Conservation (phyloP, 2,329 filamentous ascomycete species). For the Colletotrichum incanum region DNA sequence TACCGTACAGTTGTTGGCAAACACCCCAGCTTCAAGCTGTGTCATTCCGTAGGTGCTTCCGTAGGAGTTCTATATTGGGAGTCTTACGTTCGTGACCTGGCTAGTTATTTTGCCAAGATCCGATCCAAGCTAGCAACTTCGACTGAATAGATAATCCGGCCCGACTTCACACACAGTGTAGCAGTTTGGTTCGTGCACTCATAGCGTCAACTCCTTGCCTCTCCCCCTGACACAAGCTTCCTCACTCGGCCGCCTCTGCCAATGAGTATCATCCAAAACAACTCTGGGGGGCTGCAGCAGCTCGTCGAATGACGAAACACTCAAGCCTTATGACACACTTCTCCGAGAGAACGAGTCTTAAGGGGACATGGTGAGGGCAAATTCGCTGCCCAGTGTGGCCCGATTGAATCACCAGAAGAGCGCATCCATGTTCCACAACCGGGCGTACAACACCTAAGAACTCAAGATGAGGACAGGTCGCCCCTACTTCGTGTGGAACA, state of each 20-base stretch:
- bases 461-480: conserved; percentile 19
- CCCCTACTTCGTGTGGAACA: conserved; percentile 23
- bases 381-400: neutral
- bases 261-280: too few species aligned
- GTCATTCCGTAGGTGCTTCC: neutral
- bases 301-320: neutral
- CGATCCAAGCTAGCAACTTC: neutral
- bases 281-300: neutral
- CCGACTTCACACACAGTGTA: conserved; percentile 17
- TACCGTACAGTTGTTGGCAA: neutral
- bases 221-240: neutral
- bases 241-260: too few species aligned
- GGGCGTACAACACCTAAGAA: conserved; percentile 19
- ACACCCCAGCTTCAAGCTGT: neutral
- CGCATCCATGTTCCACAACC: conserved; percentile 17
- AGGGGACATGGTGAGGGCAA: neutral
- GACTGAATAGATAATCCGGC: conserved; percentile 10
- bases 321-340: conserved; percentile 1
- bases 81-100: neutral
- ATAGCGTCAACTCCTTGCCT: neutral
- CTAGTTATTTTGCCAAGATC: neutral
- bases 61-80: too few species aligned
- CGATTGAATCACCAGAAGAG: conserved; percentile 8
- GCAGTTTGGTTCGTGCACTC: neutral
- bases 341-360: neutral